Evolutionary conservation across 1,284 basidiomycete genomes (phyloP), one percentile per base, ranked within the genome.

Genomic region (Malassezia slooffiae): DNA sequence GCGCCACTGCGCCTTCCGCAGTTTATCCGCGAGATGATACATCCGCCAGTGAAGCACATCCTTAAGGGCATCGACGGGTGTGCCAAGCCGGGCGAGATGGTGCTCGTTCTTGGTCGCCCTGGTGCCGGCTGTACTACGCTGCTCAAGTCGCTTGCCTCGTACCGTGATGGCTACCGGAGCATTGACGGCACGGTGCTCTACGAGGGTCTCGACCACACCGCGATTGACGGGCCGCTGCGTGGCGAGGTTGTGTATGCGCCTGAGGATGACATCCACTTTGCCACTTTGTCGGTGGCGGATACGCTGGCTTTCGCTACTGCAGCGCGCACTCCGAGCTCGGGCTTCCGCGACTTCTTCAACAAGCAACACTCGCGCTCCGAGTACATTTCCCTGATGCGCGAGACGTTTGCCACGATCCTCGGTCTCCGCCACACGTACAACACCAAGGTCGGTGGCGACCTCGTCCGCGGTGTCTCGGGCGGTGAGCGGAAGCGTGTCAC

Each of bases 391-490:
- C 52, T 50, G 12, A 19, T 49, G 20, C 51, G 55, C 43, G 56
- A 60, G 24, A 51, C 48, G 3, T 21, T 60, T 27, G 53, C 46
- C 16, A 56, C 55, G 16, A 54, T 55, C 33, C 51, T 60, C n/a
- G 55, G 52, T 27, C 47, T 57, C 12, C 35, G 47, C 1, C 58
- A 60, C 34, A 60, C 58, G 10, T 56, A 48, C 48, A 49, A 58
- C 47, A 60, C 58, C 37, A 50, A 49, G 34, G 76, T 77, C 43
- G 58, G 58, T 22, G 54, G 54, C 45, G 56, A 56, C 35, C 43
- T 43, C 16, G 43, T 60, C 27, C 50, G 58, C 19, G 58, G 58
- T 28, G 47, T 60, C 6, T 57, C 54, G 17, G 57, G 57, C 8
- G 57, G 57, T n/a, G 57, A 60, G 26, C 37, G 57, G 19, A 60